Evolutionary conservation across 139 green algal species (phyloP).

Genomic region (Haematococcus sp.): DNA sequence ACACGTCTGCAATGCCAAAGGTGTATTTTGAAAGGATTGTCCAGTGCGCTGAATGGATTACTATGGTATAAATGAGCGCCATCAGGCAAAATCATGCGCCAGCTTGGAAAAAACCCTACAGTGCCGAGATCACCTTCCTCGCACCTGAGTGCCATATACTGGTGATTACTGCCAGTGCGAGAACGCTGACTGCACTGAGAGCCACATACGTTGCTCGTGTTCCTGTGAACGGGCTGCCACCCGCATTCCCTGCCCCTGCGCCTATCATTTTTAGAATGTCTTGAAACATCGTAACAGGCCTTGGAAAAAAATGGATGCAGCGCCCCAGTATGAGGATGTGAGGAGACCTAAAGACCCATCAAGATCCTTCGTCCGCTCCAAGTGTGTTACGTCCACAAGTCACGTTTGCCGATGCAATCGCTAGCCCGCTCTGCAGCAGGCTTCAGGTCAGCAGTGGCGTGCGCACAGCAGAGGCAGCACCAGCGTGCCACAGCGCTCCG

Average conservation of each 20-base stretch:
- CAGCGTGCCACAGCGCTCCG: too few species aligned
- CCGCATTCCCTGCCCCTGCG: neutral
- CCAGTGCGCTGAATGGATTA: too few species aligned
- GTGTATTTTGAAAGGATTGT: neutral
- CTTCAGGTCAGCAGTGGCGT: too few species aligned
- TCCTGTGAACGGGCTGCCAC: neutral
- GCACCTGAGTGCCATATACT: slow-evolving; percentile 2
- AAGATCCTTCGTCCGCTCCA: too few species aligned
- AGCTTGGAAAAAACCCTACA: too few species aligned
- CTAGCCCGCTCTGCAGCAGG: too few species aligned
- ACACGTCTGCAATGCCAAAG: neutral
- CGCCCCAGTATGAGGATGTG: neutral
- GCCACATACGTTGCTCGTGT: slow-evolving; percentile 6
- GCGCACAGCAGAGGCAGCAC: too few species aligned
- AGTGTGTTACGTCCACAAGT: too few species aligned
- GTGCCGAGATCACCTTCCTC: neutral
- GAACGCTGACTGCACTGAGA: neutral
- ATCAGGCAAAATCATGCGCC: too few species aligned
- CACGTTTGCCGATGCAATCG: too few species aligned
- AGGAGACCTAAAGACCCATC: neutral
- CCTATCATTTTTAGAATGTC: neutral
- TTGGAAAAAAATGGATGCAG: neutral
- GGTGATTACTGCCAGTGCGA: neutral
- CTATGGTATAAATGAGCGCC: too few species aligned
- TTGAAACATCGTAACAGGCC: neutral